A percentile compares a stretch with the other conserved stretches of the same genome.
Conservation (phyloP, 768 basidiomycete genomes). For the Sarcodon aspratus region DNA sequence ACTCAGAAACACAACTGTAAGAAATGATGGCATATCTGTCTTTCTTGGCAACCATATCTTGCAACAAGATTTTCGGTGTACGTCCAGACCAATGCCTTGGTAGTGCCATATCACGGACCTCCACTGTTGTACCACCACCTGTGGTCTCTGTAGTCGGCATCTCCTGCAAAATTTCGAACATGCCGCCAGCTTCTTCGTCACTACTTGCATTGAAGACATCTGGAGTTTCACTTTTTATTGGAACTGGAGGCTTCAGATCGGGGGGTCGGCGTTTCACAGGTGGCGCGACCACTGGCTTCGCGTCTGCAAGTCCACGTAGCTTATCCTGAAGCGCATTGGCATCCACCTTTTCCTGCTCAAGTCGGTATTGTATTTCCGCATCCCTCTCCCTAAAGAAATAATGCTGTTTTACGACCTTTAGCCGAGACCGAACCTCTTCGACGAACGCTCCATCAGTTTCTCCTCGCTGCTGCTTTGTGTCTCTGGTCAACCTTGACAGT, state of each 20-base stretch:
- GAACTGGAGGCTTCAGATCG: neutral
- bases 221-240: neutral
- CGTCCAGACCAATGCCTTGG: slow-evolving; percentile 80
- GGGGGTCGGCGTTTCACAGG: neutral
- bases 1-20: slow-evolving; percentile 53
- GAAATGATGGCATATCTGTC: slow-evolving; percentile 70
- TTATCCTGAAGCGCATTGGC: slow-evolving; percentile 29
- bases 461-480: slow-evolving; percentile 16
- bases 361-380: slow-evolving; percentile 45
- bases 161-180: slow-evolving; percentile 67
- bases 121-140: slow-evolving; percentile 38
- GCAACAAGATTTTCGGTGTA: slow-evolving; percentile 65
- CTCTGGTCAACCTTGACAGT: slow-evolving; percentile 31
- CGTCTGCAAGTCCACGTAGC: slow-evolving; percentile 19
- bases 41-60: slow-evolving; percentile 52
- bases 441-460: slow-evolving; percentile 17
- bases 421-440: slow-evolving; percentile 29
- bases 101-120: slow-evolving; percentile 60
- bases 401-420: slow-evolving; percentile 37
- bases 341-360: slow-evolving; percentile 41
- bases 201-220: slow-evolving; percentile 47
- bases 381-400: slow-evolving; percentile 66
- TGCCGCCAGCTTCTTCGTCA: slow-evolving; percentile 40
- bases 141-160: slow-evolving; percentile 47
- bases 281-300: slow-evolving; percentile 1